Evolutionary conservation across 73 alveolate species (phyloP).

Genomic region (Tetrahymena borealis): DNA sequence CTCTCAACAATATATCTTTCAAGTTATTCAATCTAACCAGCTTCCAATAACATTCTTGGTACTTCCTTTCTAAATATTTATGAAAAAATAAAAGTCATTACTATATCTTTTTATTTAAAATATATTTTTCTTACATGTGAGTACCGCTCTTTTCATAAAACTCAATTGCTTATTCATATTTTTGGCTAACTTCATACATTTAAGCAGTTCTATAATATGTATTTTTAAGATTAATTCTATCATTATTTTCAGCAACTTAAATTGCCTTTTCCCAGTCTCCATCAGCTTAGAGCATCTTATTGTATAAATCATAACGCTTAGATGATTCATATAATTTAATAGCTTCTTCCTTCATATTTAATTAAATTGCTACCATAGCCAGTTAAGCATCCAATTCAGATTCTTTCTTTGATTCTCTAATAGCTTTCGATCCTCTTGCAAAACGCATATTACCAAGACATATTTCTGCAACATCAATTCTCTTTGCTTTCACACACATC

Average conservation of each 20-base stretch:
- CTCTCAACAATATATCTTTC: conserved; percentile 67
- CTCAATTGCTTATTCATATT: conserved; percentile 78
- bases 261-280: conserved; percentile 97
- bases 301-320: conserved; percentile 90
- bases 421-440: conserved; percentile 98
- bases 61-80: conserved; percentile 68
- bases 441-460: conserved; percentile 98
- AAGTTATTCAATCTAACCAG: conserved; percentile 58
- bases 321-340: conserved; percentile 79
- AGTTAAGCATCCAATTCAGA: conserved; percentile 93
- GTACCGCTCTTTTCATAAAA: conserved; percentile 65
- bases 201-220: conserved; percentile 90
- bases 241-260: conserved; percentile 86
- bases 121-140: neutral
- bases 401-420: conserved; percentile 94
- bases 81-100: conserved; percentile 40
- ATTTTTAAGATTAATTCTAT: conserved; percentile 87
- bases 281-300: conserved; percentile 77
- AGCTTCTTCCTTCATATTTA: conserved; percentile 95
- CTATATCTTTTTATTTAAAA: neutral
- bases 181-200: conserved; percentile 80
- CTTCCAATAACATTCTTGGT: conserved; percentile 91
- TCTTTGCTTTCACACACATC: conserved; percentile 94
- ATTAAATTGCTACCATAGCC: conserved; percentile 95
- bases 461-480: conserved; percentile 96